phyloP scores from a whole-genome alignment of 306 rosid species.

The Quercus alba region DNA sequence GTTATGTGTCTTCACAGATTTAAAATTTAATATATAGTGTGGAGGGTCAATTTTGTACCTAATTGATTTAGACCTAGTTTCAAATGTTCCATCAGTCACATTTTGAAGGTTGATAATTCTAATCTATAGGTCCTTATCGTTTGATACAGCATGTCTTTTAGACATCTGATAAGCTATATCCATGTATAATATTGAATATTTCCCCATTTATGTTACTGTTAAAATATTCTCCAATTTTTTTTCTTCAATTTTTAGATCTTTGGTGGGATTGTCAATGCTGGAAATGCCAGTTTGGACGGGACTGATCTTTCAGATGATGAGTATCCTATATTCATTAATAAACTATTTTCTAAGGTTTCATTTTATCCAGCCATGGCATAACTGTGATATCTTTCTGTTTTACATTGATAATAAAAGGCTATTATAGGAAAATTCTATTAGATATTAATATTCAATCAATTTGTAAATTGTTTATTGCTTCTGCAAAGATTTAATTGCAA shows the following conservation, averaged over 20 bases:
- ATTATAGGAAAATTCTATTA: neutral
- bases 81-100: neutral
- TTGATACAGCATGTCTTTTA: neutral
- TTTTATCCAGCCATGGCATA: slow-evolving; percentile 13
- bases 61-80: neutral
- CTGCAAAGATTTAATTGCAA: slow-evolving; percentile 10
- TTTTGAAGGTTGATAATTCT: neutral
- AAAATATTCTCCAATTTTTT: slow-evolving; percentile 4
- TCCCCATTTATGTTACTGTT: slow-evolving; percentile 10
- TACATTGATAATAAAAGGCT: neutral
- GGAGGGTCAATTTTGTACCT: neutral
- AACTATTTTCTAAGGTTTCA: slow-evolving; percentile 3
- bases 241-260: slow-evolving; percentile 48
- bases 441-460: neutral
- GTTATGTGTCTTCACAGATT: neutral
- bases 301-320: slow-evolving; percentile 71
- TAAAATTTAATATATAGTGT: neutral
- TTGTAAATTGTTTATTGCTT: slow-evolving; percentile 2
- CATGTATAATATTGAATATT: neutral
- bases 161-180: neutral
- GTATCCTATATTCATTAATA: slow-evolving; percentile 67
- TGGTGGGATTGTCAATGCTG: slow-evolving; percentile 87
- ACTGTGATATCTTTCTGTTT: neutral
- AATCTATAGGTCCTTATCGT: no score
- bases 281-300: slow-evolving; percentile 62